Evolutionary conservation across 306 rosid species (phyloP).

Genomic region (Trichosanthes truncata): DNA sequence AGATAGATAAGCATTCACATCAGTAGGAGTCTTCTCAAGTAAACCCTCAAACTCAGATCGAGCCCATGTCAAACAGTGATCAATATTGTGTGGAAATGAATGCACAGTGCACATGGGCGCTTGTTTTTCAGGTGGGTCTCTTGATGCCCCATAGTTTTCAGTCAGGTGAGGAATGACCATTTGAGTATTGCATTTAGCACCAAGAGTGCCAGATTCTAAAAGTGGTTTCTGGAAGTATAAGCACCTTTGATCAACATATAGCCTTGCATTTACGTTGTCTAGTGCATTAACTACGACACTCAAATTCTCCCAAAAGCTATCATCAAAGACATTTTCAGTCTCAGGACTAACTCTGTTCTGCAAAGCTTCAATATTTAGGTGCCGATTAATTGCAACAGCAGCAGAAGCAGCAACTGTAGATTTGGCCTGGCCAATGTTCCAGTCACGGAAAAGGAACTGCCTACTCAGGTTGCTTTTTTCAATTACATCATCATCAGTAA

Average conservation of each 20-base stretch:
- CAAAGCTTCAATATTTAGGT: conserved; percentile 53
- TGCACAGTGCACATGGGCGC: conserved; percentile 99
- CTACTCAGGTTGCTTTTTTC: conserved; percentile 96
- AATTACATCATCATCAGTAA: conserved; percentile 96
- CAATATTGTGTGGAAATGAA: conserved; percentile 96
- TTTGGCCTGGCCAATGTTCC: conserved; percentile 98
- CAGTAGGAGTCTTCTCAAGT: conserved; percentile 94
- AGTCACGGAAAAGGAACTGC: conserved; percentile 97
- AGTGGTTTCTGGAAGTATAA: conserved; percentile 95
- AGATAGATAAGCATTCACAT: conserved; percentile 75
- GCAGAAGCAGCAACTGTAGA: conserved; percentile 92
- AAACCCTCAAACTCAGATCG: conserved; percentile 98
- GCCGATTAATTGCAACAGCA: conserved; percentile 52
- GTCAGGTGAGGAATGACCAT: conserved; percentile 96
- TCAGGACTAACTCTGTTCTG: conserved; percentile 79
- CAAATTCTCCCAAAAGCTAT: conserved; percentile 66
- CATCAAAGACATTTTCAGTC: conserved; percentile 74
- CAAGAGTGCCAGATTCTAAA: conserved; percentile 98
- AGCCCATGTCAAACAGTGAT: conserved; percentile 99
- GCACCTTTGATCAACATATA: conserved; percentile 94
- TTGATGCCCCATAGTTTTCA: conserved; percentile 96
- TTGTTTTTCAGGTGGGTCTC: conserved; percentile 98
- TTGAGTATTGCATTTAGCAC: conserved; percentile 96
- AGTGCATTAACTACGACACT: conserved; percentile 77
- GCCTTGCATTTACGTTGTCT: conserved; percentile 90